Base-by-base conservation (phyloP, 2,329 filamentous ascomycete genomes). In the Rhynchosporium agropyri region DNA sequence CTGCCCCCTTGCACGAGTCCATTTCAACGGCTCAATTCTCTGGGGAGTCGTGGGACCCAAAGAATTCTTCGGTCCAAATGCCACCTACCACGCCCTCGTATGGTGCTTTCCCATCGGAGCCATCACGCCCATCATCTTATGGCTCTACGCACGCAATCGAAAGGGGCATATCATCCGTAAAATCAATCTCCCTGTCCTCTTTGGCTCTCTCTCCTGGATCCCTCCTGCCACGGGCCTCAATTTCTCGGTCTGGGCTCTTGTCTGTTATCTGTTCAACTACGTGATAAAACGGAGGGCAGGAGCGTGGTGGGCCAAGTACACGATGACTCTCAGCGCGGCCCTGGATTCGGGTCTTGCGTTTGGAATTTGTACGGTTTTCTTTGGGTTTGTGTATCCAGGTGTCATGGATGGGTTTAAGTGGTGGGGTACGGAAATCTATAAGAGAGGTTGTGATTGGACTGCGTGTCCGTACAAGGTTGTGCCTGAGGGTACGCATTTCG, bases 391-490 rank as follows among this genome's bases (percentile, higher is more conserved):
- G n/a, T 94, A 92, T 73, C 89, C 91, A 0, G 90, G 90, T 0
- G 85, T 82, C 80, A 89, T 89, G 79, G 82, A 85, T 45, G 81
- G 82, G 33, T 92, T 95, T 72, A 85, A 80, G 62, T 96, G 91
- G 92, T 96, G 91, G 92, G 92, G 92, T 0, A 96, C 92, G 0
- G 90, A 95, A 72, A 83, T 94, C 4, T 92, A 92, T 74, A 93
- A 92, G 76, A 82, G 87, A 75, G 91, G 91, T 26, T 95, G 91
- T 75, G 91, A 95, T 78, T 95, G 91, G 90, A 81, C 87, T 74
- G 91, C 90, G 49, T 95, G 91, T 74, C 77, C 90, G 0, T 94
- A 89, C 72, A 84, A 80, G 61, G 81, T 76, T 0, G 82, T 95
- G 4, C 78, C 80, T 0, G 82, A 86, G 13, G 89, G 89, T 0